Conservation (phyloP, 805 yeast genomes). For the Metschnikowia proteae region DNA sequence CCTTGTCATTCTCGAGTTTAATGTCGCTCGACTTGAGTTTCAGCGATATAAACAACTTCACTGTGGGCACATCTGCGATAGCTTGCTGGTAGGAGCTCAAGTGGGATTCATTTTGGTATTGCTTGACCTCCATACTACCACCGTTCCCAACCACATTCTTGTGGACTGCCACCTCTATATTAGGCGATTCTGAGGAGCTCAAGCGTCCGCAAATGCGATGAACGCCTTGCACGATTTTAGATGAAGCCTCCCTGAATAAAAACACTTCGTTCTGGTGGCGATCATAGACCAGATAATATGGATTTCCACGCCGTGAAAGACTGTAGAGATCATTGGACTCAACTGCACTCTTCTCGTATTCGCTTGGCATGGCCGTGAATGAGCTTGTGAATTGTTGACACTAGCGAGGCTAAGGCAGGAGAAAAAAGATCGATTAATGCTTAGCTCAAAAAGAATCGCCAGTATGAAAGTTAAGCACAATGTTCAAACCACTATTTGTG, state of each 20-base stretch:
- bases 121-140: conserved; percentile 15
- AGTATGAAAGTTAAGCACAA: background rate
- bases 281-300: background rate
- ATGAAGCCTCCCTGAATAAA: background rate
- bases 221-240: background rate
- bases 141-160: conserved; percentile 19
- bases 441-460: background rate
- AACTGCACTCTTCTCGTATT: background rate
- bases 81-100: conserved; percentile 2
- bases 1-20: conserved; percentile 5
- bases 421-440: background rate
- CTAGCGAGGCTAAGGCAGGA: background rate
- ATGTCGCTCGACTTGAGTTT: conserved; percentile 12
- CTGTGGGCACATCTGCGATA: background rate
- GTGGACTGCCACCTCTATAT: background rate
- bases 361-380: background rate
- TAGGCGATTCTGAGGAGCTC: background rate
- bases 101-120: background rate
- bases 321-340: background rate
- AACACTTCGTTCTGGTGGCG: background rate
- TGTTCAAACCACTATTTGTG: background rate
- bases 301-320: background rate
- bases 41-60: conserved; percentile 5
- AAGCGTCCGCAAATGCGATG: background rate
- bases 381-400: background rate